Conservation (phyloP, 1,284 basidiomycete species). For the Xerocomus nothofagi region DNA sequence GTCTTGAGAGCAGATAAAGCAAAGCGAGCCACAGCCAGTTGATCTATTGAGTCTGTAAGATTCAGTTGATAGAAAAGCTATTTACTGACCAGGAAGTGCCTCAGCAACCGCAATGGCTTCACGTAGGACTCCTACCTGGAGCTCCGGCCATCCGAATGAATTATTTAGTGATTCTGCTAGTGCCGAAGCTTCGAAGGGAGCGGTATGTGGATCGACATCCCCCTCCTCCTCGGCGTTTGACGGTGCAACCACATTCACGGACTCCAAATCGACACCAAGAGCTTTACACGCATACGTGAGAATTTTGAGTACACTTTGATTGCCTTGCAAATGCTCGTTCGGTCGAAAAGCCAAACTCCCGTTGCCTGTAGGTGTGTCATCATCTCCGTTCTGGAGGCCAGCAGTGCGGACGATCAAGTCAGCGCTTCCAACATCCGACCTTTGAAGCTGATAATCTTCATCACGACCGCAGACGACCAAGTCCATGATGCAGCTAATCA, state of each 20-base stretch:
- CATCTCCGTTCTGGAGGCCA: slow-evolving; percentile 19
- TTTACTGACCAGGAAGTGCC: slow-evolving; percentile 76
- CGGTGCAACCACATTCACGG: slow-evolving; percentile 51
- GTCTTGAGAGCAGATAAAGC: slow-evolving; percentile 74
- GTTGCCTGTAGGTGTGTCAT: slow-evolving; percentile 39
- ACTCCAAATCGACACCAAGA: slow-evolving; percentile 76
- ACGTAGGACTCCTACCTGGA: slow-evolving; percentile 88
- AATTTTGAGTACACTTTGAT: slow-evolving; percentile 72
- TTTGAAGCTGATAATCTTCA: slow-evolving; percentile 47
- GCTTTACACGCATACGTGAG: slow-evolving; percentile 73
- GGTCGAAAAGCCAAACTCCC: slow-evolving; percentile 67
- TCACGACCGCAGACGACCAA: slow-evolving; percentile 78
- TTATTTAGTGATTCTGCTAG: slow-evolving; percentile 40
- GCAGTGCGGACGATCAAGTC: slow-evolving; percentile 44
- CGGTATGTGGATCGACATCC: slow-evolving; percentile 23
- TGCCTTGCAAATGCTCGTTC: slow-evolving; percentile 74
- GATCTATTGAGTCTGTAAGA: slow-evolving; percentile 50
- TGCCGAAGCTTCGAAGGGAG: slow-evolving; percentile 19
- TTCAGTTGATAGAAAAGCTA: slow-evolving; percentile 2
- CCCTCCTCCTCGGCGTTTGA: slow-evolving; percentile 19
- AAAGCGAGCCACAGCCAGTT: slow-evolving; percentile 74
- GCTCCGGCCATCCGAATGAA: slow-evolving; percentile 87
- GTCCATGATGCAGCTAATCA: slow-evolving; percentile 77
- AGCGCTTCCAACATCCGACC: slow-evolving; percentile 43
- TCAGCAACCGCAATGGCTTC: slow-evolving; percentile 91